Percentiles rank a stretch among this genome's conserved stretches.
These are phyloP conservation scores for Graphilbum ipis-grandicollis DNA, from an alignment of 2,329 filamentous ascomycete species.

Conservation along the genomic window DNA sequence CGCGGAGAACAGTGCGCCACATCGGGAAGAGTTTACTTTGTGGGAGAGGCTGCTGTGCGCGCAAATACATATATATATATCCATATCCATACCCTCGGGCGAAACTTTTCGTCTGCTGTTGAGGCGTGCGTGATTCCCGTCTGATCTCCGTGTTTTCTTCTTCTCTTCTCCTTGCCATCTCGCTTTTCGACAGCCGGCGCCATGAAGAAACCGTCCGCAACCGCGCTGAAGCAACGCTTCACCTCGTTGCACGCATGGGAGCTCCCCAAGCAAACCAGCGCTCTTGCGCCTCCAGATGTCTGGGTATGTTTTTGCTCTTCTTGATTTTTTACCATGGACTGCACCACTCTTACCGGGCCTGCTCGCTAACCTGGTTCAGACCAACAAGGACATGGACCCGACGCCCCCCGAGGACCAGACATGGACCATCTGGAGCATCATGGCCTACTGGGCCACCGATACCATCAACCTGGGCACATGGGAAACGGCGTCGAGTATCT, in stretches of 20 bases:
- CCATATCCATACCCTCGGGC: too few species aligned
- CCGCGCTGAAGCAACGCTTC: constrained; percentile 5
- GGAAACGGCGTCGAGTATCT: constrained; percentile 8
- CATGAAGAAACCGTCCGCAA: constrained; percentile 5
- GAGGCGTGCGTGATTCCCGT: background rate
- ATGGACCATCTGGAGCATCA: constrained; percentile 13
- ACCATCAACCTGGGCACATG: constrained; percentile 13
- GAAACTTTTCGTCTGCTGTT: too few species aligned
- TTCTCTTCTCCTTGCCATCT: background rate
- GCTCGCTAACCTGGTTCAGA: background rate
- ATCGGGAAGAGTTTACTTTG: too few species aligned
- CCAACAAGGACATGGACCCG: constrained; percentile 18
- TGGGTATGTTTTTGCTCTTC: constrained; percentile 8
- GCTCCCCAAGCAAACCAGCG: constrained; percentile 15
- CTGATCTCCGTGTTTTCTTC: background rate
- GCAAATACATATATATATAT: too few species aligned
- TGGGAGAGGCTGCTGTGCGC: too few species aligned
- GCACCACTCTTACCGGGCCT: too few species aligned
- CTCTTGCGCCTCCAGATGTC: constrained; percentile 14
- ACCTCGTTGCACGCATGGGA: constrained; percentile 12
- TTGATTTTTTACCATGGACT: too few species aligned
- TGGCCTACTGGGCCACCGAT: constrained; percentile 14
- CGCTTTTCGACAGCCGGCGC: background rate
- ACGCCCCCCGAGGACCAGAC: constrained; percentile 19
- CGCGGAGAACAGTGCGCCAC: too few species aligned